phyloP scores from a whole-genome alignment of 2,329 filamentous ascomycete genomes.

The Phyllosticta citribraziliensis region DNA sequence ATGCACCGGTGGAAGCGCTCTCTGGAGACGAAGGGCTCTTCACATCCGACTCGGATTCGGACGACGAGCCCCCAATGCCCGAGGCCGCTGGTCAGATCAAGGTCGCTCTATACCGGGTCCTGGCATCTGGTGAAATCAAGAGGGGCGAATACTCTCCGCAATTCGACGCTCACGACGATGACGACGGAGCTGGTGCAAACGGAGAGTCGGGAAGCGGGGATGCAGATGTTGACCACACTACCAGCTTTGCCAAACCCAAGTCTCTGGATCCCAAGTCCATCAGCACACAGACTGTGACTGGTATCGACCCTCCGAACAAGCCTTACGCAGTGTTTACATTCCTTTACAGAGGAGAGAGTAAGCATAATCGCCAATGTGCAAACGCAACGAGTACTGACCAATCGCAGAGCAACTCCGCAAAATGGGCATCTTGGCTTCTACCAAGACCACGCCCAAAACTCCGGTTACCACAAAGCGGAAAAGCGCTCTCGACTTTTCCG shows the following conservation, averaged over 20 bases:
- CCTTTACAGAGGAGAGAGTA: conserved; percentile 91
- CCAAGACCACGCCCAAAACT: conserved; percentile 53
- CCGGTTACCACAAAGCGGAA: conserved; percentile 63
- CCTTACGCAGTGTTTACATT: conserved; percentile 97
- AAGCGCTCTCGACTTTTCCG: conserved; percentile 79
- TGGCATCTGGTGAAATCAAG: conserved; percentile 95
- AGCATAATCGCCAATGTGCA: conserved; percentile 31
- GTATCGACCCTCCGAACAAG: conserved; percentile 90
- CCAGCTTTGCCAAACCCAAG: conserved; percentile 95
- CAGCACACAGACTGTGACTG: conserved; percentile 97
- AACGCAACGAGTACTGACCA: conserved; percentile 1
- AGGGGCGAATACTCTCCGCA: conserved; percentile 96
- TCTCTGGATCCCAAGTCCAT: conserved; percentile 93
- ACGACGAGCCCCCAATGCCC: conserved; percentile 76
- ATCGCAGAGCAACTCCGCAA: conserved; percentile 79
- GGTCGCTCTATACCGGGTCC: conserved; percentile 87
- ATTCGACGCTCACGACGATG: conserved; percentile 92
- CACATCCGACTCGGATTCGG: conserved; percentile 57
- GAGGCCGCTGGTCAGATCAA: conserved; percentile 98
- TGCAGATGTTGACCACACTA: conserved; percentile 88
- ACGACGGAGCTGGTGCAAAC: conserved; percentile 52
- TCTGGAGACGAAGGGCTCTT: conserved; percentile 59
- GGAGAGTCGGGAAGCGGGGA: conserved; percentile 53
- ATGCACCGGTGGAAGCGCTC: conserved; percentile 62
- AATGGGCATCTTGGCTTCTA: conserved; percentile 73